Base-by-base conservation (phyloP, 2,329 filamentous ascomycete species). In the Penicillium sp. region DNA sequence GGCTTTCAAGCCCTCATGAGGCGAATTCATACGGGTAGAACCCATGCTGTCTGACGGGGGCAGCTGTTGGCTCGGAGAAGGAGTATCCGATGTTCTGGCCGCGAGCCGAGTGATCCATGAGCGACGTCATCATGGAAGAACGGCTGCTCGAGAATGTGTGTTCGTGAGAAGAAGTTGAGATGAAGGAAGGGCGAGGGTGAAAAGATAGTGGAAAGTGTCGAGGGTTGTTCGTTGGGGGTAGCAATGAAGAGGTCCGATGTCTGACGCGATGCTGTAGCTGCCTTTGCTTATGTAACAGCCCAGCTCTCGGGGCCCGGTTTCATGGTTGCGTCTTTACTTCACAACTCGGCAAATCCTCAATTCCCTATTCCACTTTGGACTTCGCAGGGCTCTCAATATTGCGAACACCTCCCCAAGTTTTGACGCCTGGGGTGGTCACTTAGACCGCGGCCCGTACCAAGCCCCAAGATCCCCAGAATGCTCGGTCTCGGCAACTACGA, bases 1-100 rank as follows among this genome's bases (percentile, higher is more conserved):
- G 6, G n/a, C 8, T 23, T 21, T 17, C 19, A 21, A 5, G 3
- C 4, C 8, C n/a, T 17, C 3, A 9, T 11, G 2, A n/a, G 18
- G 15, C 7, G 6, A 11, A 18, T 25, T 54, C 86, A 61, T 79
- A 95, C 90, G 91, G 90, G 72, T 95, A 90, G 74, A 96, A 96
- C 57, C 83, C 81, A 71, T 94, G 90, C 74, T 75, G 71, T 49
- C 70, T 68, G 59, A 71, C 70, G 45, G 70, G 70, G 44, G 73
- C 69, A 59, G 69, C 68, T 53, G 70, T 69, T 61, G 64, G 43
- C 42, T 76, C 70, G 49, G 71, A 70, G 72, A 81, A 83, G 50
- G 79, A 81, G 67, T 79, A 81, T 64, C 77, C 73, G 55, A 78
- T 72, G 49, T 70, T 71, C 57, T 74, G 72, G 57, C 69, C 68